phyloP scores from a whole-genome alignment of 2,329 filamentous ascomycete genomes.

The Pestalotiopsis sp. region DNA sequence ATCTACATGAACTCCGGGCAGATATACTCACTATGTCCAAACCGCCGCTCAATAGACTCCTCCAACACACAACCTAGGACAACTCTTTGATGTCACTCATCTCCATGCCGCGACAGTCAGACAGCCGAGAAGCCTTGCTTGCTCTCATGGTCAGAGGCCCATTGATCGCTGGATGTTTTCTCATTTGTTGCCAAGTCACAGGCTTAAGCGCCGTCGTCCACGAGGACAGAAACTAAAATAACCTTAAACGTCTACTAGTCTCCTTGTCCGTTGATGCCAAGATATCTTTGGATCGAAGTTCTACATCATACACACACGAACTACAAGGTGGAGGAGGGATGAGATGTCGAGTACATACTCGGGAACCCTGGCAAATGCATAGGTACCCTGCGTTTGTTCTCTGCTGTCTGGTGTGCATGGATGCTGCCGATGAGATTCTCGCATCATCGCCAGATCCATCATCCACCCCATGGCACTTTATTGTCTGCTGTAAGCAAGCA shows the following conservation, averaged over 20 bases:
- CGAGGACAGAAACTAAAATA: not conserved
- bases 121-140: not conserved
- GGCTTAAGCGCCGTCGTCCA: not conserved
- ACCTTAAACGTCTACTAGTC: conserved; percentile 3
- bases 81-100: not conserved
- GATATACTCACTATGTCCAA: not conserved
- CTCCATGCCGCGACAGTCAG: not conserved
- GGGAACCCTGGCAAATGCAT: not conserved
- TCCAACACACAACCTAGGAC: not conserved
- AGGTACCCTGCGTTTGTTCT: not conserved
- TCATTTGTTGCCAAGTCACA: not conserved
- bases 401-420: not conserved
- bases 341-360: not conserved
- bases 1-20: not conserved
- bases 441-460: not conserved
- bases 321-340: too few species aligned
- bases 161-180: not conserved
- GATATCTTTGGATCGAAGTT: not conserved
- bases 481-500: conserved; percentile 7
- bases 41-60: not conserved
- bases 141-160: not conserved
- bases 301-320: not conserved
- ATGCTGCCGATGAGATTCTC: not conserved
- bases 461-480: not conserved
- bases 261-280: not conserved